Conservation (phyloP, 179 eudicot genomes). For the Heliamphora pulchella region DNA sequence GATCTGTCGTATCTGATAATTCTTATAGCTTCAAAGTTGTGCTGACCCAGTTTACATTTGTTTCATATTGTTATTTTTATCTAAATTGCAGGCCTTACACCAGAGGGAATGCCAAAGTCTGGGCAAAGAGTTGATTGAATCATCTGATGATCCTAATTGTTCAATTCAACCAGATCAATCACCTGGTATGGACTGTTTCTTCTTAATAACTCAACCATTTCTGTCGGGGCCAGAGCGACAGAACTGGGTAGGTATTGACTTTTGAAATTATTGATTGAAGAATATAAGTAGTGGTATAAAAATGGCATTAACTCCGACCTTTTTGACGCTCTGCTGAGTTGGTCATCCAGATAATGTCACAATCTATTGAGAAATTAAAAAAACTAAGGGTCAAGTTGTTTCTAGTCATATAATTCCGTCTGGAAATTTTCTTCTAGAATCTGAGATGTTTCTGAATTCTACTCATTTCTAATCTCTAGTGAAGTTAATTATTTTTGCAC, state of each 20-base stretch:
- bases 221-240: not conserved
- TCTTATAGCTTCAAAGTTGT: conserved; percentile 1
- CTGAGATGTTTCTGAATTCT: not conserved
- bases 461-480: not conserved
- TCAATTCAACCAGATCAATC: conserved; percentile 19
- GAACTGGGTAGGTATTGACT: not conserved
- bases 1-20: not conserved
- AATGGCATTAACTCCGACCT: not conserved
- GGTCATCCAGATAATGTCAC: not conserved
- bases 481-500: not conserved
- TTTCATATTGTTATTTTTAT: not conserved
- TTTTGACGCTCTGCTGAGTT: not conserved
- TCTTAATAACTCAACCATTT: not conserved
- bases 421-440: not conserved
- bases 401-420: not conserved
- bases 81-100: conserved; percentile 25
- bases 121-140: conserved; percentile 17
- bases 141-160: conserved; percentile 14
- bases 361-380: not conserved
- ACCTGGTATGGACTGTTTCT: conserved; percentile 21
- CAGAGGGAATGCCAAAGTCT: conserved; percentile 18
- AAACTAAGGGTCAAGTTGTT: not conserved
- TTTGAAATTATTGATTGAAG: not conserved
- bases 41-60: not conserved
- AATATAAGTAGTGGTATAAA: not conserved